These are phyloP conservation scores for Stephanodiscus minutulus DNA, from an alignment of 108 stramenopile species.

Conservation along the genomic window DNA sequence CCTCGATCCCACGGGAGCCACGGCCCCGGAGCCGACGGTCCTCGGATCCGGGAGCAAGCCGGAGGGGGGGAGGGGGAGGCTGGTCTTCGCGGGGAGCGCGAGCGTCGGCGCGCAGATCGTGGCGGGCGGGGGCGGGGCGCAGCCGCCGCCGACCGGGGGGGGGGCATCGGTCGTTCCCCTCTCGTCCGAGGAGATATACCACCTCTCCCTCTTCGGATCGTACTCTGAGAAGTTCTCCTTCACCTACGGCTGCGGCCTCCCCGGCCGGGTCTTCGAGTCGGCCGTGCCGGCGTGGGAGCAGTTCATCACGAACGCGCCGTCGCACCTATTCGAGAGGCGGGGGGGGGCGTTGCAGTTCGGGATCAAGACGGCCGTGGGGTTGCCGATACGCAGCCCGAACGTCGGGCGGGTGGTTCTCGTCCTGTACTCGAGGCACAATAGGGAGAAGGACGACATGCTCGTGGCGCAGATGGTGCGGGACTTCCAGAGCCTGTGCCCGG, in stretches of 20 bases:
- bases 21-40: slow-evolving; percentile 9
- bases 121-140: too few species aligned
- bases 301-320: slow-evolving; percentile 68
- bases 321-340: slow-evolving; percentile 76
- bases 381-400: slow-evolving; percentile 83
- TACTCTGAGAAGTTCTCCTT: slow-evolving; percentile 90
- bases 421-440: slow-evolving; percentile 76
- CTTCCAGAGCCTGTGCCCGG: slow-evolving; percentile 77
- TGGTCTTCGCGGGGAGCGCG: slow-evolving; percentile 81
- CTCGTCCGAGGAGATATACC: slow-evolving; percentile 63
- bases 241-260: slow-evolving; percentile 81
- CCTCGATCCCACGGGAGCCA: not conserved
- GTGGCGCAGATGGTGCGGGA: slow-evolving; percentile 69
- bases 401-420: slow-evolving; percentile 83
- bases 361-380: slow-evolving; percentile 80
- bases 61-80: slow-evolving; percentile 19
- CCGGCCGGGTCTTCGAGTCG: slow-evolving; percentile 71
- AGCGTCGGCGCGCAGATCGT: slow-evolving; percentile 58
- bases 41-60: slow-evolving; percentile 12
- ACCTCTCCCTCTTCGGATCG: slow-evolving; percentile 77
- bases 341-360: slow-evolving; percentile 88
- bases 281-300: slow-evolving; percentile 81
- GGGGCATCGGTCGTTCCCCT: slow-evolving; percentile 20
- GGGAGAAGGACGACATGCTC: slow-evolving; percentile 69
- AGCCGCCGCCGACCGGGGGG: too few species aligned